Base-by-base conservation (phyloP, 2,329 filamentous ascomycete genomes). In the Neofusicoccum umdonicola region DNA sequence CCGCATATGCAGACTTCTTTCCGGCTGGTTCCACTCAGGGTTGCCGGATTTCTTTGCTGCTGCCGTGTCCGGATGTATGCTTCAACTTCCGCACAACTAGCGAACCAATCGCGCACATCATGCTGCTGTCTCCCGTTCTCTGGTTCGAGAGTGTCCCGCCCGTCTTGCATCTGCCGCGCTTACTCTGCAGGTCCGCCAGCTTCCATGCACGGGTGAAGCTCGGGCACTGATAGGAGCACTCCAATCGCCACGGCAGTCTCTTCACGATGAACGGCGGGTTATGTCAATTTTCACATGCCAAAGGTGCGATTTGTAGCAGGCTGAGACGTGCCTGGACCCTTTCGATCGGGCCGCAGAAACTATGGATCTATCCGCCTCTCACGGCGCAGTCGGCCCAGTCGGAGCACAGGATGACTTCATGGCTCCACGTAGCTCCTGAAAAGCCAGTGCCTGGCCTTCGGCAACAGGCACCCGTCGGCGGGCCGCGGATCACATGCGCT, bases 201-300 rank as follows among this genome's bases (percentile, higher is more conserved):
- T 8, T 17, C 37, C 35, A 27, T 7, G 8, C 11, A n/a, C 17
- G 15, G 37, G 7, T 22, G 17, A 54, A 54, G 17, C 34, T 19
- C 50, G 50, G 50, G 15, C 37, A 42, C 52, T 56, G 52, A 56
- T 56, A 56, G 35, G 52, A 34, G 34, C 15, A 13, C 13, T 6
- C 27, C 27, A 31, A 31, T 7, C 27, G 6, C 4, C 27, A 31
- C 27, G 27, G 27, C 27, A 31, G 27, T 31, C 7, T 31, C n/a
- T 42, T 39, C 17, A 5, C 37, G 37, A 13, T 17, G 31, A 54
- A 13, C 31, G n/a, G 8, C 31, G 19, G 37, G 9, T 41, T 8
- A 44, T 31, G 52, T 42, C 52, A 42, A 56, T 34, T 56, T 50
- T 56, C 52, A 56, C 52, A 56, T 56, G 52, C 42, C 52, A 56